Evolutionary conservation across 2,329 filamentous ascomycete genomes (phyloP).

Genomic region (Epichloe typhina): DNA sequence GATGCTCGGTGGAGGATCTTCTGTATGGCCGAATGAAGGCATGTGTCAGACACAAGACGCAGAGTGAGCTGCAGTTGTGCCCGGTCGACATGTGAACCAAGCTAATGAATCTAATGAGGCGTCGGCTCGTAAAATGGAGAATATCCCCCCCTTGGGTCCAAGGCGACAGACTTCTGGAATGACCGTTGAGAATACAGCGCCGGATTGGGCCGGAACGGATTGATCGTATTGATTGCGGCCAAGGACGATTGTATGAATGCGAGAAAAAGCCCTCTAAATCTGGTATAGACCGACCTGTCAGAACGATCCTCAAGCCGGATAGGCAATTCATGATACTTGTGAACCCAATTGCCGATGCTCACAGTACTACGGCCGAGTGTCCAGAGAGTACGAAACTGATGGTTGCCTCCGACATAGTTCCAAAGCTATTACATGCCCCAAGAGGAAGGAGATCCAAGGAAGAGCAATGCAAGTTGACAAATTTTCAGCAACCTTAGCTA

Average conservation of each 20-base stretch:
- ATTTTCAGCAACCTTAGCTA: too few species aligned
- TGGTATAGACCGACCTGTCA: not conserved
- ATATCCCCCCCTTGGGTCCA: too few species aligned
- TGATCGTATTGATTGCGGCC: not conserved
- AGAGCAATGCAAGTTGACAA: too few species aligned
- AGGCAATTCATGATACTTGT: not conserved
- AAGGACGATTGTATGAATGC: not conserved
- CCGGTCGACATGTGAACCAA: not conserved
- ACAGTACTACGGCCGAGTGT: not conserved
- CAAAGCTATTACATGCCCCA: too few species aligned
- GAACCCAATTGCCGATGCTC: not conserved
- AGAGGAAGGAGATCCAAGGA: too few species aligned
- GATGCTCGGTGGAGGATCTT: too few species aligned
- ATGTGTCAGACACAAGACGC: not conserved
- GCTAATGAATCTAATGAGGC: not conserved
- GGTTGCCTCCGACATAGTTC: too few species aligned
- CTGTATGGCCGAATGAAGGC: not conserved
- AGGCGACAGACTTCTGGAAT: too few species aligned
- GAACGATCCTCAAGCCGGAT: too few species aligned
- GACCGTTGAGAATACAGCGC: too few species aligned
- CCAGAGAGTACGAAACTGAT: too few species aligned
- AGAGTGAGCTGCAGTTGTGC: not conserved
- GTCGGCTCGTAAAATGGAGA: not conserved
- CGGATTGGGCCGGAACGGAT: too few species aligned
- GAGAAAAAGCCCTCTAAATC: not conserved